phyloP scores from a whole-genome alignment of 805 yeast species.

The Lipomyces lipofer region DNA sequence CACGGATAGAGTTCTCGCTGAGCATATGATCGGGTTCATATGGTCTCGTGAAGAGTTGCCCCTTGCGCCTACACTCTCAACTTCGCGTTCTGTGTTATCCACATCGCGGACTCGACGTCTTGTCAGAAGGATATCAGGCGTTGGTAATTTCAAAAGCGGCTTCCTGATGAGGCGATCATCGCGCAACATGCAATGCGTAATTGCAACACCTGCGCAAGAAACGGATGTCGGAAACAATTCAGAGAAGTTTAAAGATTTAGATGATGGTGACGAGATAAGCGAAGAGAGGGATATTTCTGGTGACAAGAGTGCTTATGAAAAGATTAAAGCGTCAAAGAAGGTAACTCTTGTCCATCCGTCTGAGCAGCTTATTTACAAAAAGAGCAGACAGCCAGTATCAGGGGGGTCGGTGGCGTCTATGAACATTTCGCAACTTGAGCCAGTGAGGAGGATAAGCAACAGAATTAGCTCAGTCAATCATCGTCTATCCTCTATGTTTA shows the following conservation, averaged over 20 bases:
- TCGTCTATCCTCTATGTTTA: too few relatives aligned
- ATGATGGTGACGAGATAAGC: background rate
- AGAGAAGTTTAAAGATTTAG: too few relatives aligned
- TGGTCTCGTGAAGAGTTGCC: conserved; percentile 20
- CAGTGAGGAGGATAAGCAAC: too few relatives aligned
- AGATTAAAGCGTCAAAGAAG: background rate
- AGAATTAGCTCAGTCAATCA: too few relatives aligned
- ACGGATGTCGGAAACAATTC: too few relatives aligned
- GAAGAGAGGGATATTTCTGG: background rate
- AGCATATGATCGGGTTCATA: conserved; percentile 5
- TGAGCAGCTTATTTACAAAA: background rate
- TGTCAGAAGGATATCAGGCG: conserved; percentile 12
- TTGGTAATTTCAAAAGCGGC: conserved; percentile 13
- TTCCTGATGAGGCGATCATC: conserved; percentile 1
- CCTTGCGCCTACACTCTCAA: conserved; percentile 6
- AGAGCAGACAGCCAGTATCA: background rate
- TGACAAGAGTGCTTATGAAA: background rate
- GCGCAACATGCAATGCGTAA: background rate
- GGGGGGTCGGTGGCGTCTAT: too few relatives aligned
- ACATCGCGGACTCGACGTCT: too few relatives aligned
- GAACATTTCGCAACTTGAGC: too few relatives aligned
- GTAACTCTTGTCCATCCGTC: background rate
- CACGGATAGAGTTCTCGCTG: conserved; percentile 11
- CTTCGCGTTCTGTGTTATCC: background rate
- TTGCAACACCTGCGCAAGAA: background rate